phyloP scores from a whole-genome alignment of 495 filamentous ascomycete species.

The Geopyxis carbonaria region DNA sequence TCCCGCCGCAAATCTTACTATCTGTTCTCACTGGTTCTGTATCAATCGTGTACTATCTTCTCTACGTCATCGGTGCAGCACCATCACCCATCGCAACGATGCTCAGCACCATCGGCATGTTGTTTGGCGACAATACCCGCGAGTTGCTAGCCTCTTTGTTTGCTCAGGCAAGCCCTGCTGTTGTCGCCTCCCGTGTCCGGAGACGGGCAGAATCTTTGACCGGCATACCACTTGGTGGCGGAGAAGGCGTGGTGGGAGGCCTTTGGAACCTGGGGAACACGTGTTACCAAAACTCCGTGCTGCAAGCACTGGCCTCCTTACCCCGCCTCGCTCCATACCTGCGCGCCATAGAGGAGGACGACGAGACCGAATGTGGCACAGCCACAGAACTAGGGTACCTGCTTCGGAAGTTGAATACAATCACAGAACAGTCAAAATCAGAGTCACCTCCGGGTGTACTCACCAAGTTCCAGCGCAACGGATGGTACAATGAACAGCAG shows the following conservation, averaged over 20 bases:
- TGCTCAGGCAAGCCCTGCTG: conserved; percentile 2
- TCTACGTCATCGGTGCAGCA: conserved; percentile 11
- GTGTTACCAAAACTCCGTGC: conserved; percentile 93
- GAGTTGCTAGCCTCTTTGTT: conserved; percentile 17
- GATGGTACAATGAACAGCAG: conserved; percentile 50
- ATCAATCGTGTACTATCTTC: conserved; percentile 12
- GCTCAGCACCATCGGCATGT: conserved; percentile 5
- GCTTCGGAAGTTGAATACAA: conserved; percentile 13
- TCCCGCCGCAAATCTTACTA: conserved; percentile 10
- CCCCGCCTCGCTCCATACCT: conserved; percentile 23
- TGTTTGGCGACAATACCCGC: conserved; percentile 14
- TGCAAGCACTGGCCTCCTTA: conserved; percentile 62
- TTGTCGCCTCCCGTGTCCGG: conserved; percentile 12
- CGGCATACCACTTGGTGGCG: conserved; percentile 2
- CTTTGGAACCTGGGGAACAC: conserved; percentile 86
- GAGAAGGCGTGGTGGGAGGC: conserved; percentile 30
- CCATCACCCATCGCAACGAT: conserved; percentile 13
- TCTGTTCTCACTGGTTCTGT: conserved; percentile 9
- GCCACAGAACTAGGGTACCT: conserved; percentile 6
- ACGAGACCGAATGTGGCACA: too few relatives aligned
- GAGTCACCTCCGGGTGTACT: conserved; percentile 1
- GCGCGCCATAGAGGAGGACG: conserved; percentile 10
- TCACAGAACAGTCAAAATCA: not conserved
- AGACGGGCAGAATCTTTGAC: conserved; percentile 12
- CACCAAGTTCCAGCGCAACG: conserved; percentile 1